phyloP scores from a whole-genome alignment of 2,329 filamentous ascomycete genomes.

The Dactylellina sp. region DNA sequence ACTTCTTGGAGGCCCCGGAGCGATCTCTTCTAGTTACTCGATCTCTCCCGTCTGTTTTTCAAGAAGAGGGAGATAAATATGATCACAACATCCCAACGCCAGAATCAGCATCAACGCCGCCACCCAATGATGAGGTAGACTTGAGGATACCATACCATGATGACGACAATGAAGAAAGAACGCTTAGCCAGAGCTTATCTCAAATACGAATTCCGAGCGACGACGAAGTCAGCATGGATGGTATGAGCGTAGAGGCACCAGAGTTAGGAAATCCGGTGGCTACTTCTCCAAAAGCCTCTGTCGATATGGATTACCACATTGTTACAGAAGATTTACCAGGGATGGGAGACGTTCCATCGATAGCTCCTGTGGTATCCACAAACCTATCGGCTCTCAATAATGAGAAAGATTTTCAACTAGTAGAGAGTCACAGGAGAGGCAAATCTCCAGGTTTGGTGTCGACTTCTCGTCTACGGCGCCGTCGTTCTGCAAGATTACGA shows the following conservation, averaged over 20 bases:
- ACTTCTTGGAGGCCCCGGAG: not conserved
- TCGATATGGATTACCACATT: not conserved
- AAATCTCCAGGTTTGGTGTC: not conserved
- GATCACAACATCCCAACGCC: not conserved
- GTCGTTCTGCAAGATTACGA: not conserved
- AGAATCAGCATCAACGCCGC: not conserved
- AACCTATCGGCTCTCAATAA: not conserved
- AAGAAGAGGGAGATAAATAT: not conserved
- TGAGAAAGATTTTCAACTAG: not conserved
- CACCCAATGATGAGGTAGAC: not conserved
- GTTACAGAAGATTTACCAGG: not conserved
- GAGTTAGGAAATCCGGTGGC: not conserved
- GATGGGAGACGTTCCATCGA: not conserved
- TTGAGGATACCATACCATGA: not conserved
- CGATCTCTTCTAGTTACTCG: conserved; percentile 13
- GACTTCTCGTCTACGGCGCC: not conserved
- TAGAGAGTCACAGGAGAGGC: not conserved
- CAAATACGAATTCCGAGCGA: not conserved
- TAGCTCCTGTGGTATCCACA: not conserved
- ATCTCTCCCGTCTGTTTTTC: conserved; percentile 1
- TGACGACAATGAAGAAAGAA: not conserved
- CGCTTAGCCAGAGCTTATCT: not conserved
- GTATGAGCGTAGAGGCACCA: not conserved
- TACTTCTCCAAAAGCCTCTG: not conserved
- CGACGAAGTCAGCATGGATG: not conserved